phyloP scores from a whole-genome alignment of 192 early-diverging fungal genomes.

The Backusella circina region DNA sequence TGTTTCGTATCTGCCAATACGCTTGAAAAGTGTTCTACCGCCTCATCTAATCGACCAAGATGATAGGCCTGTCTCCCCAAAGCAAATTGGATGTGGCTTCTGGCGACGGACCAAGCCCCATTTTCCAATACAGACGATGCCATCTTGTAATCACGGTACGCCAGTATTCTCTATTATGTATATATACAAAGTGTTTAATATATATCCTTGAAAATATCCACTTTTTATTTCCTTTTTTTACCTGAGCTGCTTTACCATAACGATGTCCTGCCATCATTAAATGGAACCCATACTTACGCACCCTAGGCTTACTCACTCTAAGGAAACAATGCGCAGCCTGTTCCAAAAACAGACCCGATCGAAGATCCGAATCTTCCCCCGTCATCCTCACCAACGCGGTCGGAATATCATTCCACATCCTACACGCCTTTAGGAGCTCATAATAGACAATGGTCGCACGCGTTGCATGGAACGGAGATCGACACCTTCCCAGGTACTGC shows the following conservation, averaged over 20 bases:
- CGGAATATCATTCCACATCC: constrained; percentile 68
- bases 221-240: constrained; percentile 21
- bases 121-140: constrained; percentile 59
- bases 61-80: constrained; percentile 80
- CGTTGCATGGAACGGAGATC: constrained; percentile 62
- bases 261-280: constrained; percentile 83
- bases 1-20: constrained; percentile 70
- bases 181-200: neutral
- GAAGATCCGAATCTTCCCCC: constrained; percentile 72
- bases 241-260: constrained; percentile 76
- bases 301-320: constrained; percentile 57
- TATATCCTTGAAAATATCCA: neutral
- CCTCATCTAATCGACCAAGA: constrained; percentile 68
- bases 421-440: constrained; percentile 73
- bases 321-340: constrained; percentile 86
- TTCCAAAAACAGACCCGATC: constrained; percentile 80
- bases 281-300: constrained; percentile 89
- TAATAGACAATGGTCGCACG: constrained; percentile 75
- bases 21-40: constrained; percentile 75
- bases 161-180: constrained; percentile 58
- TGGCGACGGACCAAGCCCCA: constrained; percentile 69
- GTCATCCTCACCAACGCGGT: constrained; percentile 67
- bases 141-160: constrained; percentile 71
- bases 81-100: constrained; percentile 87
- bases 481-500: constrained; percentile 60